Conservation (phyloP, 1,284 basidiomycete species). For the Stygiomarasmius scandens region DNA sequence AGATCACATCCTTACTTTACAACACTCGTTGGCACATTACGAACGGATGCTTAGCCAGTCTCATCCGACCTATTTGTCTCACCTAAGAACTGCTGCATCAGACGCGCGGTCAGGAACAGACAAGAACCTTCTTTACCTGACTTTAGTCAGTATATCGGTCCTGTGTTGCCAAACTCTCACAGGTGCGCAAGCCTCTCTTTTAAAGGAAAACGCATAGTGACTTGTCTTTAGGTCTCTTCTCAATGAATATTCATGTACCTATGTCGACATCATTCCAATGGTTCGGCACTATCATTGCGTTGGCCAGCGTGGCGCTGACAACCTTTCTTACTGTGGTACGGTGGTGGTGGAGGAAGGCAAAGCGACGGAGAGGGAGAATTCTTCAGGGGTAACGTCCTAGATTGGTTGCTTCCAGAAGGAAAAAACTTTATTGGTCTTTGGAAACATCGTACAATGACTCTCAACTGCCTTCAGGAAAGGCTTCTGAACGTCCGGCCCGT, state of each 20-base stretch:
- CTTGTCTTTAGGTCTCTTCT: conserved; percentile 56
- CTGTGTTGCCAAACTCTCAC: conserved; percentile 70
- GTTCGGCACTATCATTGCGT: conserved; percentile 53
- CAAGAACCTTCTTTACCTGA: conserved; percentile 68
- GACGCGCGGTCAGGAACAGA: conserved; percentile 67
- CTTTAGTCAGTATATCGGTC: conserved; percentile 68
- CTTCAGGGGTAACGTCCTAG: conserved; percentile 21
- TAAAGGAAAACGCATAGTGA: not conserved
- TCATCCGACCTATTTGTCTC: conserved; percentile 84
- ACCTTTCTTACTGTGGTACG: conserved; percentile 48
- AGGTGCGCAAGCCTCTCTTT: conserved; percentile 44
- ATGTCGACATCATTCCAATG: conserved; percentile 36
- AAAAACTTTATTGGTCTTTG: not conserved
- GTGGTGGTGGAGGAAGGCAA: conserved; percentile 61
- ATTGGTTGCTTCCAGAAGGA: conserved; percentile 14
- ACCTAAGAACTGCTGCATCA: conserved; percentile 69
- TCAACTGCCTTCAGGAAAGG: not conserved
- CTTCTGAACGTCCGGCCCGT: not conserved
- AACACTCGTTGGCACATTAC: conserved; percentile 85
- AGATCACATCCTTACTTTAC: conserved; percentile 92
- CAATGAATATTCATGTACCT: conserved; percentile 60
- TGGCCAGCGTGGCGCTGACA: conserved; percentile 41
- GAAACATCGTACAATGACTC: not conserved
- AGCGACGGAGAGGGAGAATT: conserved; percentile 34
- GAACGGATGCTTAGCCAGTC: conserved; percentile 88